Conservation (phyloP, 345 rosid species). For the Dimocarpus longan region DNA sequence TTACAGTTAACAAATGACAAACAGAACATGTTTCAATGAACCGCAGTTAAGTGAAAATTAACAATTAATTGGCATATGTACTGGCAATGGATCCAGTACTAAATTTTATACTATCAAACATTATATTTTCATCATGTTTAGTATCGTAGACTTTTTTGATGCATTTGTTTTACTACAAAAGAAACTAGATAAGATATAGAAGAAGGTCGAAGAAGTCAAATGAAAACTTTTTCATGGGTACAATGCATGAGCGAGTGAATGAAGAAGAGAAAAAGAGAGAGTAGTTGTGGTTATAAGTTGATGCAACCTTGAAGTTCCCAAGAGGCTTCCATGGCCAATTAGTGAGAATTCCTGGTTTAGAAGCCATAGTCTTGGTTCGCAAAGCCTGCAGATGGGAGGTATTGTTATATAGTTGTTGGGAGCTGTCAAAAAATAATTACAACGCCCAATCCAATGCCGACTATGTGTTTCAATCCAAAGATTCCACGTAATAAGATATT, state of each 20-base stretch:
- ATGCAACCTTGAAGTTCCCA: slow-evolving; percentile 57
- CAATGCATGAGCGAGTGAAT: background rate
- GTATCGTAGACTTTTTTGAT: too few relatives aligned
- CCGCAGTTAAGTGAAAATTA: too few relatives aligned
- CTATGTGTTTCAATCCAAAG: background rate
- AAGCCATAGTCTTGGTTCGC: slow-evolving; percentile 45
- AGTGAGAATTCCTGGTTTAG: slow-evolving; percentile 61
- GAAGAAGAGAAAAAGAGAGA: background rate
- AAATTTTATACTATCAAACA: too few relatives aligned
- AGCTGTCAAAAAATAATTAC: too few relatives aligned
- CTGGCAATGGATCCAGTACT: too few relatives aligned
- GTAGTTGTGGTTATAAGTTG: background rate
- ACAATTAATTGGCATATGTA: too few relatives aligned
- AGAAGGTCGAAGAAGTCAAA: background rate
- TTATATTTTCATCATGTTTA: too few relatives aligned
- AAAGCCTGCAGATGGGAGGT: background rate
- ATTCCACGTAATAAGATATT: background rate
- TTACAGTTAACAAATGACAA: too few relatives aligned
- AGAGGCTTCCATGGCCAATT: slow-evolving; percentile 74
- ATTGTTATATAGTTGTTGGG: background rate
- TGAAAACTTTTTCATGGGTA: background rate
- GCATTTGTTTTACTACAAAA: too few relatives aligned
- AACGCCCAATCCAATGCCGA: background rate
- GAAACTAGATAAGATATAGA: too few relatives aligned
- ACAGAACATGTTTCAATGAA: too few relatives aligned